These are phyloP conservation scores for Elsinoe batatas DNA, from an alignment of 2,329 filamentous ascomycete species.

Conservation along the genomic window DNA sequence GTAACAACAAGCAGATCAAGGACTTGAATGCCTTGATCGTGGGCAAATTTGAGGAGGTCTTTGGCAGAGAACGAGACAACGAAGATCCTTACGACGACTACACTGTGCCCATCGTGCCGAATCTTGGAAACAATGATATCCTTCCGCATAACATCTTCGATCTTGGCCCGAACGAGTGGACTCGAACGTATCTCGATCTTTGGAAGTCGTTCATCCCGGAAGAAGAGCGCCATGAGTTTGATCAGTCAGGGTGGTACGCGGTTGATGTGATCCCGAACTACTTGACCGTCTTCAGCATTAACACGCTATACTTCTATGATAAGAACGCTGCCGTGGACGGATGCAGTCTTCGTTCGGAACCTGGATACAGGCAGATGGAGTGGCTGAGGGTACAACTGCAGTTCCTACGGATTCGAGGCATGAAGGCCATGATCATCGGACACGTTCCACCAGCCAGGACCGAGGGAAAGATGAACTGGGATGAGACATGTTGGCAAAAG, in stretches of 20 bases:
- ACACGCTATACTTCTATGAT: slow-evolving; percentile 92
- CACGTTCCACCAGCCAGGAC: slow-evolving; percentile 89
- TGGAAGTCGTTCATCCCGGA: slow-evolving; percentile 88
- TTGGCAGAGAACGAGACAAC: slow-evolving; percentile 44
- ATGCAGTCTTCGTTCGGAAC: slow-evolving; percentile 66
- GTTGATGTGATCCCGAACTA: slow-evolving; percentile 80
- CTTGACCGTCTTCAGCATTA: slow-evolving; percentile 84
- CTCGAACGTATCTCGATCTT: slow-evolving; percentile 63
- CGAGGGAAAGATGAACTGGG: slow-evolving; percentile 77
- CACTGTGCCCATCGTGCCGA: slow-evolving; percentile 73
- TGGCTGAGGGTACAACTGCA: slow-evolving; percentile 88
- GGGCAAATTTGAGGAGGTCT: slow-evolving; percentile 64
- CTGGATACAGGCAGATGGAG: slow-evolving; percentile 89
- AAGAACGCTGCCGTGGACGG: slow-evolving; percentile 91
- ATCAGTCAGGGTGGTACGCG: slow-evolving; percentile 88
- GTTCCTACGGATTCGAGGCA: slow-evolving; percentile 67
- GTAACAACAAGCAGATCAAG: slow-evolving; percentile 65
- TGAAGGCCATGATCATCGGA: slow-evolving; percentile 91
- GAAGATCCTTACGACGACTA: slow-evolving; percentile 48
- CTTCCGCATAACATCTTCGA: slow-evolving; percentile 91
- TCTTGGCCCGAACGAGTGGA: slow-evolving; percentile 78
- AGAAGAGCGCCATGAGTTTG: slow-evolving; percentile 81
- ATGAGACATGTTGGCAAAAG: slow-evolving; percentile 97
- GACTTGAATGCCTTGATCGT: slow-evolving; percentile 66
- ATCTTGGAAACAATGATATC: slow-evolving; percentile 94